Evolutionary conservation across 1,139 yeast species (phyloP), one percentile per base, ranked within the genome.

Genomic region (Sugiyamaella neomexicana): DNA sequence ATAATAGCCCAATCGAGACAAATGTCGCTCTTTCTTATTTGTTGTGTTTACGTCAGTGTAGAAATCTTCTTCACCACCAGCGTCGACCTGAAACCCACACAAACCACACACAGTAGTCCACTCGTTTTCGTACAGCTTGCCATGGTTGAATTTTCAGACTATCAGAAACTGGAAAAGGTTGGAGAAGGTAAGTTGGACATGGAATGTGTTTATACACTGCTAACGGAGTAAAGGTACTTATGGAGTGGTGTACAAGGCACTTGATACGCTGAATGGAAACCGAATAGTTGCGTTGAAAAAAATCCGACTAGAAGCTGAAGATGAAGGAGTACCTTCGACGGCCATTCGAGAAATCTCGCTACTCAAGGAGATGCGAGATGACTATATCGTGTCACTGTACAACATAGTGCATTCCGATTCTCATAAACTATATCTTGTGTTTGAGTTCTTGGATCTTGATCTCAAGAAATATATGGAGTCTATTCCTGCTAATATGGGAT

Each of bases 291-390:
- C 99, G 0, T 76, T 95, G 64, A 93, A 93, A 72, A 93, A 93
- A 73, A 93, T 93, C 71, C 81, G 99, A 57, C 77, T 95, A 55
- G 99, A 95, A 69, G 89, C 96, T 46, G 99, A 95, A 72, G 98
- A 91, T 72, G 99, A 93, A 72, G 99, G 99, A 42, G 98, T 93
- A 36, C 99, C 99, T 5, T 89, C 97, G 16, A 95, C 99, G 0
- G 98, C 99, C 1, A 93, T 93, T 59, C 80, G 99, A 62, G 99
- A 93, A 71, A 93, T 93, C 63, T 91, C 98, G 1, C 79, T 95
- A 48, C 77, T 93, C 64, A 93, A 93, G 72, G 99, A 95, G 72
- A 81, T 93, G 79, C 81, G 89, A 60, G 96, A 93, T 71, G 95
- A 88, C 64, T 90, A 91, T 72, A 91, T 93, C 60, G 97, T 93